phyloP scores from a whole-genome alignment of 306 rosid species.

The Arachis hypogaea region DNA sequence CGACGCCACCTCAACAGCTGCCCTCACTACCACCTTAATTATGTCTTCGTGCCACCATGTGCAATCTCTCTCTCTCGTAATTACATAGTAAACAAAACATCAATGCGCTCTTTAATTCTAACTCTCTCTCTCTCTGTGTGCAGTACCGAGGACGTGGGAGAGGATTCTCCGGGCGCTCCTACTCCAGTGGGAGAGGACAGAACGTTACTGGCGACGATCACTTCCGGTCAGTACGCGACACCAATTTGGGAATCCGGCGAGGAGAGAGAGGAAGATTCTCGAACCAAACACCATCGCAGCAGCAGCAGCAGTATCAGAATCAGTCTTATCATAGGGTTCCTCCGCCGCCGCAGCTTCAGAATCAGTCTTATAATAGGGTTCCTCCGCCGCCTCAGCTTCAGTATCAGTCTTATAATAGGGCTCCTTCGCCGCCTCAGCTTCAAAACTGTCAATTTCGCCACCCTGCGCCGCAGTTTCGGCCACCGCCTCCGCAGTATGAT shows the following conservation, averaged over 20 bases:
- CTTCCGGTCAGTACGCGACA: conserved; percentile 59
- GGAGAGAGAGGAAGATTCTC: conserved; percentile 49
- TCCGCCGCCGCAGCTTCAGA: conserved; percentile 9
- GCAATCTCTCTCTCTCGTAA: conserved; percentile 17
- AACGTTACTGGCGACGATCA: conserved; percentile 63
- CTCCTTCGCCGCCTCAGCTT: conserved; percentile 16
- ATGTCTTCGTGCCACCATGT: conserved; percentile 64
- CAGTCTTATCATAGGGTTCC: conserved; percentile 33
- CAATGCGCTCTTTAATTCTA: not conserved
- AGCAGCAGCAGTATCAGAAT: not conserved
- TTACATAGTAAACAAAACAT: not conserved
- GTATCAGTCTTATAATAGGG: conserved; percentile 30
- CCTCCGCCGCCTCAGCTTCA: conserved; percentile 23
- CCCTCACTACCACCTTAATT: not conserved
- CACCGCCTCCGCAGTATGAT: conserved; percentile 33
- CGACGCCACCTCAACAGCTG: not conserved
- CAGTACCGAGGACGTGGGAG: conserved; percentile 73
- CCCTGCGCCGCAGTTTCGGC: conserved; percentile 36
- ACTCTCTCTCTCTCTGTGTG: not conserved
- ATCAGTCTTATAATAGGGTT: conserved; percentile 27
- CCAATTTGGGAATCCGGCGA: conserved; percentile 59
- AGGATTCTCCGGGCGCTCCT: conserved; percentile 55
- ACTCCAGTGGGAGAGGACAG: conserved; percentile 46
- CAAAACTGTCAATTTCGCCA: conserved; percentile 40
- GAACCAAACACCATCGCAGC: conserved; percentile 37